These are phyloP conservation scores for Didymella arachidicola DNA, from an alignment of 2,329 filamentous ascomycete genomes.

Conservation along the genomic window DNA sequence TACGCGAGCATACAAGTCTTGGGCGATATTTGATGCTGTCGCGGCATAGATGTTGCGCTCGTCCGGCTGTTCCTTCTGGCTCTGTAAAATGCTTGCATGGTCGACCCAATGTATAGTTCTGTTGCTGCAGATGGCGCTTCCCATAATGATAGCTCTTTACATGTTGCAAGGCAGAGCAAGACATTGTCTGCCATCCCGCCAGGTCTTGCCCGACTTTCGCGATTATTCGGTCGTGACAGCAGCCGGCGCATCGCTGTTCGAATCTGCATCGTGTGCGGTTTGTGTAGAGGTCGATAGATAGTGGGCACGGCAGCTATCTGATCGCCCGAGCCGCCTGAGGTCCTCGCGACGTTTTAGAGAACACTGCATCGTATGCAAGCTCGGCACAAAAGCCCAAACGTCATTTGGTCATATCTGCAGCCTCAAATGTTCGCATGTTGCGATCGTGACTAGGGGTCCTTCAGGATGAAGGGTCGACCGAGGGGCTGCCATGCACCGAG, in stretches of 20 bases:
- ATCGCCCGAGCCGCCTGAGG: background rate
- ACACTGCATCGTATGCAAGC: background rate
- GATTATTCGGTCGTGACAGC: background rate
- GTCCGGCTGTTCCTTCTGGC: background rate
- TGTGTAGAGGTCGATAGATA: background rate
- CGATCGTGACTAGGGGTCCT: slow-evolving; percentile 4
- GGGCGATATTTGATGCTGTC: background rate
- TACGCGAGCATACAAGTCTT: slow-evolving; percentile 1
- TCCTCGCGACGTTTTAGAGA: background rate
- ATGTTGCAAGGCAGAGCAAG: background rate
- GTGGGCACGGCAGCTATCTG: background rate
- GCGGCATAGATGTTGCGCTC: background rate
- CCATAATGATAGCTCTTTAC: slow-evolving; percentile 2
- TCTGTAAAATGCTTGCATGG: background rate
- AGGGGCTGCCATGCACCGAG: slow-evolving; percentile 30
- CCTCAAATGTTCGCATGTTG: background rate
- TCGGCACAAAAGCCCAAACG: background rate
- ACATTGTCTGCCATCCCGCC: background rate
- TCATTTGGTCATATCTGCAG: too few species aligned
- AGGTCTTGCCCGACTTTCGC: background rate
- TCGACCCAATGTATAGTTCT: background rate
- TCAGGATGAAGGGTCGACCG: slow-evolving; percentile 24
- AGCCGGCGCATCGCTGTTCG: background rate
- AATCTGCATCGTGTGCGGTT: background rate
- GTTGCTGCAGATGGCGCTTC: background rate